Conservation (phyloP, 2,329 filamentous ascomycete species). For the Zarea fungicola region DNA sequence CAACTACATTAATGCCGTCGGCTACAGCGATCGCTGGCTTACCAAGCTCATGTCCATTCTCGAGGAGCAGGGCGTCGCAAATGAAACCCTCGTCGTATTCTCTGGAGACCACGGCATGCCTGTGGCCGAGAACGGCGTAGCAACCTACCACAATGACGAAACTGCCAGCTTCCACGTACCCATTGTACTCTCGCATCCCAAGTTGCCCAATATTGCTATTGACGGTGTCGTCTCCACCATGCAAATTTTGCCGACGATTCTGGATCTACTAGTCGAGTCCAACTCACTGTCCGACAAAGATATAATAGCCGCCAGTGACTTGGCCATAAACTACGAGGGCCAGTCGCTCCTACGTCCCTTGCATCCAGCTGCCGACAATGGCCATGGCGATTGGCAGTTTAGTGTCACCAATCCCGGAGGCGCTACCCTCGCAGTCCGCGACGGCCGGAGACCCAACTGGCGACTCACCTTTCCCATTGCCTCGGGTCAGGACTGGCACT, state of each 20-base stretch:
- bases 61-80: constrained; percentile 27
- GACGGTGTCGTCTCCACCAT: constrained; percentile 26
- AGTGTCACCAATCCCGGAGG: constrained; percentile 23
- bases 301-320: constrained; percentile 22
- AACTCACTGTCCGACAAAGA: constrained; percentile 26
- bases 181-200: constrained; percentile 29
- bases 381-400: constrained; percentile 24
- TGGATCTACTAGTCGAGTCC: constrained; percentile 29
- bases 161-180: constrained; percentile 29
- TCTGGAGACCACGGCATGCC: constrained; percentile 30
- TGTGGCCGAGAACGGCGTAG: constrained; percentile 25
- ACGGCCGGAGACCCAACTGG: constrained; percentile 18
- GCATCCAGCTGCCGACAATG: constrained; percentile 15
- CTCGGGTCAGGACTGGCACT: constrained; percentile 15
- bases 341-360: constrained; percentile 29
- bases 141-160: constrained; percentile 29
- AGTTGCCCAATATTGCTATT: constrained; percentile 26
- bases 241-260: constrained; percentile 30
- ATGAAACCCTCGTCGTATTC: constrained; percentile 29
- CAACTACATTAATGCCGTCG: constrained; percentile 29
- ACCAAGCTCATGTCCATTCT: constrained; percentile 25
- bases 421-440: constrained; percentile 20
- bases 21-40: constrained; percentile 30
- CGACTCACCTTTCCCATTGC: constrained; percentile 22
- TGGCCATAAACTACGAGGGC: constrained; percentile 29